Conservation (phyloP, 1,139 yeast genomes). For the Taphrina wiesneri region DNA sequence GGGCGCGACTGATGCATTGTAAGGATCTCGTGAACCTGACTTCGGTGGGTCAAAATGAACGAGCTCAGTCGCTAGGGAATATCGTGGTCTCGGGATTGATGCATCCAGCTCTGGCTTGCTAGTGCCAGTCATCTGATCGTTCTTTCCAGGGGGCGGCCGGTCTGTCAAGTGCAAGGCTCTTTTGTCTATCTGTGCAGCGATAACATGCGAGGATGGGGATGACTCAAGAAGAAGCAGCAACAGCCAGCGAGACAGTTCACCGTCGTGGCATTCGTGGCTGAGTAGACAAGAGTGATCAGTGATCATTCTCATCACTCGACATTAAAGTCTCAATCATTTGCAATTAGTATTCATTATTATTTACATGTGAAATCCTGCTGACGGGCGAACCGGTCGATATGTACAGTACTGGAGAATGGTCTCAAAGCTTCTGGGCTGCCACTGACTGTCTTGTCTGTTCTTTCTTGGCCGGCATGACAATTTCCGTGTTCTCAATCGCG, state of each 20-base stretch:
- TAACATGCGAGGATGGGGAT: not conserved
- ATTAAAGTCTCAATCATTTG: too few species aligned
- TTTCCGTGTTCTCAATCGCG: conserved; percentile 25
- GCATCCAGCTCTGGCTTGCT: conserved; percentile 8
- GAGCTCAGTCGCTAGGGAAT: conserved; percentile 57
- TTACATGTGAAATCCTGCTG: too few species aligned
- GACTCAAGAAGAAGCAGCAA: too few species aligned
- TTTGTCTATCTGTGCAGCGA: too few species aligned
- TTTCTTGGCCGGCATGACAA: not conserved
- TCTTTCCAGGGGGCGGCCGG: too few species aligned
- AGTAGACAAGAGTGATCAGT: too few species aligned
- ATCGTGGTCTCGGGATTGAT: not conserved
- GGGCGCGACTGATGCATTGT: conserved; percentile 83
- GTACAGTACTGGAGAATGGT: not conserved
- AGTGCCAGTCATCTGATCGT: not conserved
- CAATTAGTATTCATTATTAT: too few species aligned
- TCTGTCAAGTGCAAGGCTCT: too few species aligned
- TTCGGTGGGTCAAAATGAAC: conserved; percentile 60
- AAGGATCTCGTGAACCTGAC: conserved; percentile 54
- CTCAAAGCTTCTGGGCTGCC: not conserved
- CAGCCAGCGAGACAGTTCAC: too few species aligned
- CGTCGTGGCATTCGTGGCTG: too few species aligned
- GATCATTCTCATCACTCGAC: too few species aligned
- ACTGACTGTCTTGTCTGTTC: not conserved
- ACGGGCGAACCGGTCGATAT: too few species aligned